Conservation (phyloP, 2,329 filamentous ascomycete species). For the Epichloe sylvatica region DNA sequence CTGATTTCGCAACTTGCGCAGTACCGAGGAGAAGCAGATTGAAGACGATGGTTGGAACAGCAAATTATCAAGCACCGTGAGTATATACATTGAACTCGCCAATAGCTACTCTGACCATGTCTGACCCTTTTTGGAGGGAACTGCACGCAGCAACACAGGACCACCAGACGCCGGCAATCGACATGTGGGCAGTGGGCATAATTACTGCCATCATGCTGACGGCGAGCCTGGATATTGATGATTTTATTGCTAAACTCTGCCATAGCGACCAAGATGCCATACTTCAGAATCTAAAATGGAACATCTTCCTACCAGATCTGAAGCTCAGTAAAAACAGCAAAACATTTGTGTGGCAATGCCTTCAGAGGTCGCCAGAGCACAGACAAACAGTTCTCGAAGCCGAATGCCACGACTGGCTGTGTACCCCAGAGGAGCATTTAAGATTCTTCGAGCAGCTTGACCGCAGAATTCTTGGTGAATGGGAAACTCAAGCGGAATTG, state of each 20-base stretch:
- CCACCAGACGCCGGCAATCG: slow-evolving; percentile 25
- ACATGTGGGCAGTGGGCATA: slow-evolving; percentile 40
- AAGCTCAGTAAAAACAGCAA: slow-evolving; percentile 14
- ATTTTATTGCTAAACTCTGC: slow-evolving; percentile 14
- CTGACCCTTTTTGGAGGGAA: slow-evolving; percentile 23
- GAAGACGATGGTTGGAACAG: slow-evolving; percentile 31
- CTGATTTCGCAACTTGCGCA: slow-evolving; percentile 38
- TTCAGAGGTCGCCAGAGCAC: slow-evolving; percentile 14
- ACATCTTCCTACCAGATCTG: slow-evolving; percentile 7
- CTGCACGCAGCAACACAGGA: slow-evolving; percentile 11
- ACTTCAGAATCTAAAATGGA: slow-evolving; percentile 7
- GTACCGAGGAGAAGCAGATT: slow-evolving; percentile 28
- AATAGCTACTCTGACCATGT: neutral
- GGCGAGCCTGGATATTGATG: slow-evolving; percentile 8
- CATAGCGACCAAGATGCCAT: slow-evolving; percentile 16
- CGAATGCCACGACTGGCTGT: slow-evolving; percentile 21
- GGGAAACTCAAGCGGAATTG: slow-evolving; percentile 14
- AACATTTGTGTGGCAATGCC: slow-evolving; percentile 19
- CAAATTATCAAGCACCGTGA: slow-evolving; percentile 36
- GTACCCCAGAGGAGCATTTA: slow-evolving; percentile 17
- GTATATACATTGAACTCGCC: slow-evolving; percentile 10
- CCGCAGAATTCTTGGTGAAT: slow-evolving; percentile 13
- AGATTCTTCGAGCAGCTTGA: slow-evolving; percentile 21
- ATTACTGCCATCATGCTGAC: slow-evolving; percentile 25
- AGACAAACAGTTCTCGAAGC: slow-evolving; percentile 18